Base-by-base conservation (phyloP, 257 asterid species). In the Eucommia ulmoides region DNA sequence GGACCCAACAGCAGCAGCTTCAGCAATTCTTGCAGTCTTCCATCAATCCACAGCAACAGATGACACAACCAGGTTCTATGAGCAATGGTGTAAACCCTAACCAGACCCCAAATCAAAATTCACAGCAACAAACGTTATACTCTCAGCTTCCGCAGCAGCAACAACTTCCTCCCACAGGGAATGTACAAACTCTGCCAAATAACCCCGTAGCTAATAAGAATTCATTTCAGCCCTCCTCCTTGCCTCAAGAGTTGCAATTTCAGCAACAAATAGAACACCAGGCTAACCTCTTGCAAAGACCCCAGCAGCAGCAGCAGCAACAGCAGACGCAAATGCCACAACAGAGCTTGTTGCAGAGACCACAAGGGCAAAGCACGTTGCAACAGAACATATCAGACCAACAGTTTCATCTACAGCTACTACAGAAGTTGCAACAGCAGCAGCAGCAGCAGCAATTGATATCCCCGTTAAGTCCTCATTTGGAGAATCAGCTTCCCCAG, bases 61-160 rank as follows among this genome's bases (percentile, higher is more conserved):
- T 74, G 0, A 23, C 56, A 51, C 54, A 60, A 38, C 42, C 66
- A 50, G 65, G 75, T 47, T 59, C 79, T 7, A 63, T 54, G 45
- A 63, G 67, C 26, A 72, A 60, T 45, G 59, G 70, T 51, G 20
- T 71, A 22, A 38, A 64, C 20, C 47, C 71, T 29, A 74, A 69
- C 60, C 87, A 63, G 56, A 59, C 33, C 5, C 59, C 60, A 7
- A 75, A 64, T 61, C 81, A 80, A 33, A 71, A 65, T 59, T 54
- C 63, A 55, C 95, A 67, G 70, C 93, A 75, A 56, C 57, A 70
- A 0, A 44, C 64, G 10, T 22, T 64, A 17, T 74, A 68, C 55
- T 58, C 87, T 51, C 94, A 77, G 68, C 70, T 62, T 65, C 95
- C 74, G 70, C 93, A 75, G 52, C 95, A 81, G 20, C 84, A 79